Percentiles rank a stretch among this genome's conserved stretches.
These are phyloP conservation scores for Penicillium paneum DNA, from an alignment of 2,329 filamentous ascomycete species.

Conservation along the genomic window DNA sequence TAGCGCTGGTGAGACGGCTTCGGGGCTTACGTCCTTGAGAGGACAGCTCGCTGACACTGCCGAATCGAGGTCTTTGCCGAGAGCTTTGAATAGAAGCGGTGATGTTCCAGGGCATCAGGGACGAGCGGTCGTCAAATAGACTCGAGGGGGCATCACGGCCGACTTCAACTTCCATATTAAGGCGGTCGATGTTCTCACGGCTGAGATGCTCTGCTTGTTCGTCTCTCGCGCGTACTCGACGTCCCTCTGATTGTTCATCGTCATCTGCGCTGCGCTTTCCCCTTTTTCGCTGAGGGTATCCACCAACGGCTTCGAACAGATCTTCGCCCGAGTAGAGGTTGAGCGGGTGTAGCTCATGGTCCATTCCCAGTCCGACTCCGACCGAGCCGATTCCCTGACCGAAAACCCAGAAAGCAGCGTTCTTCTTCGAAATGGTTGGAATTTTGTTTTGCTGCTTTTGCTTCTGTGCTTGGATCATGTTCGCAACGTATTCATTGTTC, in stretches of 20 bases:
- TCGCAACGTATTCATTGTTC: constrained; percentile 57
- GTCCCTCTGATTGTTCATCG: constrained; percentile 20
- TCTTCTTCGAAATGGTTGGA: constrained; percentile 55
- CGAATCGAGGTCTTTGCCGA: constrained; percentile 40
- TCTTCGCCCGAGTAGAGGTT: constrained; percentile 56
- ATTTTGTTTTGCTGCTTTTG: constrained; percentile 46
- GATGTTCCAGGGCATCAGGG: constrained; percentile 67
- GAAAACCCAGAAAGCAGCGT: constrained; percentile 60
- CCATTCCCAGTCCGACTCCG: constrained; percentile 46
- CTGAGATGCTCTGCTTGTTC: constrained; percentile 36
- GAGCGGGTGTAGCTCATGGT: constrained; percentile 50
- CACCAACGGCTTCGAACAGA: constrained; percentile 51
- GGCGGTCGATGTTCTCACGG: constrained; percentile 18
- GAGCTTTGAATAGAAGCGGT: constrained; percentile 56
- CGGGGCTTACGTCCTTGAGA: constrained; percentile 28
- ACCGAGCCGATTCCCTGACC: constrained; percentile 56
- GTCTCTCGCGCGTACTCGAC: constrained; percentile 40
- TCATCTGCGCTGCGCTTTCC: constrained; percentile 31
- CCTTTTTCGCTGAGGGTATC: constrained; percentile 19
- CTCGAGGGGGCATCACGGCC: constrained; percentile 65
- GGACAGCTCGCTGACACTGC: constrained; percentile 38
- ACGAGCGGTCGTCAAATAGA: constrained; percentile 65
- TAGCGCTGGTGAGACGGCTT: constrained; percentile 57
- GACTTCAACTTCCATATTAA: constrained; percentile 57
- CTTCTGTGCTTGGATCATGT: constrained; percentile 54